Evolutionary conservation across 2,329 filamentous ascomycete genomes (phyloP), one percentile per base, ranked within the genome.

Genomic region (Ophiosphaerella korrae): DNA sequence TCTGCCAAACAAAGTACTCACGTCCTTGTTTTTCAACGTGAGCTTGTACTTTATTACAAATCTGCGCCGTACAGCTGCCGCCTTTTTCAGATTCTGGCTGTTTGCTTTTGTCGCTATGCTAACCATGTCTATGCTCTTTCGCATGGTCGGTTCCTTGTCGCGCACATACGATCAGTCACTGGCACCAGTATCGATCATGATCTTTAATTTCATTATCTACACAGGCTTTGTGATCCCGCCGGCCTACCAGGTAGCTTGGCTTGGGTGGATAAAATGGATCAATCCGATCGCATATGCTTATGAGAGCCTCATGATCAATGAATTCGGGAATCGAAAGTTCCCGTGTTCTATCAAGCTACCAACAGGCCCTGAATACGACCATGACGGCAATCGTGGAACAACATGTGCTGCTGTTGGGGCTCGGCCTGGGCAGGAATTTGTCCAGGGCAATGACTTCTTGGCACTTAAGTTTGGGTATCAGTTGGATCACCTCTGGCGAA

Each of bases 251-350:
- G 80, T 87, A 2, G 81, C 75, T 2, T 94, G 89, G 88, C 88
- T 86, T 64, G 80, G 85, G 55, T 94, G 90, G 90, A 82, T 94
- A 54, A 88, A 91, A 52, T 92, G 89, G 65, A 75, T 92, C 24
- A 85, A 92, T 53, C 88, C 89, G 1, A 79, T 92, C 2, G 84
- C 82, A 1, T 93, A 92, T 58, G 84, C 84, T 0, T 94, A 92
- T 64, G 89, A 93, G 71, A 78, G 84, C 0, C 77, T 93, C 21
- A 86, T 91, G 80, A 82, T 88, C 52, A 93, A 92, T 72, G 90
- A 95, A 70, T 52, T 53, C 42, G 24, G 42, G 21, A 29, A 26
- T 8, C 34, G 40, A 4, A 39, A 31, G 7, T 52, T 63, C 41
- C 71, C 74, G 1, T 91, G 88, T 54, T 79, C 82, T 23, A 63